A percentile compares a stretch with the other conserved stretches of the same genome.
These are phyloP conservation scores for Paracoccidioides brasiliensis DNA, from an alignment of 2,329 filamentous ascomycete genomes.

Conservation along the genomic window DNA sequence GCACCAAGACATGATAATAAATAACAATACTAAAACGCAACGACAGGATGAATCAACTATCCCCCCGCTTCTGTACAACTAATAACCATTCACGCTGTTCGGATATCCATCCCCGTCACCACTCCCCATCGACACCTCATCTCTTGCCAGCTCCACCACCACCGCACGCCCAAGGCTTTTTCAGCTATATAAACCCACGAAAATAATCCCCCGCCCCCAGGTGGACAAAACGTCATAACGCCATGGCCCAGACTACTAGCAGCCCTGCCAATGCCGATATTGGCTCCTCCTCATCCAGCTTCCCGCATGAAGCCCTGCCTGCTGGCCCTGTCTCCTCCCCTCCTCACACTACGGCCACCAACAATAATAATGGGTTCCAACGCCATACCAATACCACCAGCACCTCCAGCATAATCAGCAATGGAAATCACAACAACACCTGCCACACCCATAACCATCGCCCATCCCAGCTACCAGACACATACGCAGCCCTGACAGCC, in stretches of 20 bases:
- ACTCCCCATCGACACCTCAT: too few relatives aligned
- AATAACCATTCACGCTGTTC: too few relatives aligned
- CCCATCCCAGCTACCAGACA: constrained; percentile 32
- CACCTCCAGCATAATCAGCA: constrained; percentile 12
- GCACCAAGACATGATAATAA: constrained; percentile 2
- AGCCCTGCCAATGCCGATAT: not conserved
- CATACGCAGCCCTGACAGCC: constrained; percentile 47
- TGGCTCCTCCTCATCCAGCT: not conserved
- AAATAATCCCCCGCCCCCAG: not conserved
- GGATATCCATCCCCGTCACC: too few relatives aligned
- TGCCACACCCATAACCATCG: constrained; percentile 10
- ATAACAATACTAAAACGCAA: not conserved
- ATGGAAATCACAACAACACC: constrained; percentile 28
- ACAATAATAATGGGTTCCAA: too few relatives aligned
- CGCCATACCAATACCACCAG: not conserved
- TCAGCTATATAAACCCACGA: not conserved
- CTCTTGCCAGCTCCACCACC: not conserved
- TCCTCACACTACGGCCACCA: not conserved
- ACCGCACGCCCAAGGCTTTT: not conserved
- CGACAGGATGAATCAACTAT: constrained; percentile 1
- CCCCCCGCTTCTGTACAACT: constrained; percentile 4
- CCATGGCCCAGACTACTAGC: constrained; percentile 1
- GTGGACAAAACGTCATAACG: not conserved
- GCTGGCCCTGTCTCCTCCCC: not conserved
- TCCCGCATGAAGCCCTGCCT: not conserved